Evolutionary conservation across 805 yeast genomes (phyloP).

Genomic region (Saturnispora silvae): DNA sequence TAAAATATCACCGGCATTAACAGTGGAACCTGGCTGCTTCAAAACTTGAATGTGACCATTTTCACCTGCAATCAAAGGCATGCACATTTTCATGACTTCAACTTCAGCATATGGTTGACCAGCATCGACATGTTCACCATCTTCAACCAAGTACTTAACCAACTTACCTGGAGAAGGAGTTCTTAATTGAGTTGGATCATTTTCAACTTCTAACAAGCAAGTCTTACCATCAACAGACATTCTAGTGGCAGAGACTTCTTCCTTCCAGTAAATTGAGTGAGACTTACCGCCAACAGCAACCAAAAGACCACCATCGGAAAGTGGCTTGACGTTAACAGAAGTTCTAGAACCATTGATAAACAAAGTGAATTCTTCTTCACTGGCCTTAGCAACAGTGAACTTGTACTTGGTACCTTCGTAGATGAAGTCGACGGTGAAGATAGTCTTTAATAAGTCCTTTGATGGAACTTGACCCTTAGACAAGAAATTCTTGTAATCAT

Average conservation of each 20-base stretch:
- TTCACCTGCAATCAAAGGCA: conserved; percentile 92
- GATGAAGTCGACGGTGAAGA: conserved; percentile 89
- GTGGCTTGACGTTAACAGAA: conserved; percentile 76
- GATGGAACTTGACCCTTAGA: conserved; percentile 95
- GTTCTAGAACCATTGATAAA: conserved; percentile 90
- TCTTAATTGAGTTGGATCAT: conserved; percentile 96
- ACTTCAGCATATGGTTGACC: conserved; percentile 98
- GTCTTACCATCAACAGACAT: conserved; percentile 92
- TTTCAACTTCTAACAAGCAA: conserved; percentile 86
- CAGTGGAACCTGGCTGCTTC: conserved; percentile 97
- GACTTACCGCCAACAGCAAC: conserved; percentile 85
- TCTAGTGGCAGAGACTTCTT: conserved; percentile 92
- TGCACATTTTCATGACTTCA: conserved; percentile 99
- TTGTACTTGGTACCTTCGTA: conserved; percentile 90
- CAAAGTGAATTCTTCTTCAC: conserved; percentile 72
- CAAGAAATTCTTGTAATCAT: conserved; percentile 62
- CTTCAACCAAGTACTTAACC: conserved; percentile 85
- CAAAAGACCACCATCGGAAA: conserved; percentile 91
- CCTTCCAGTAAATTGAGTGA: conserved; percentile 95
- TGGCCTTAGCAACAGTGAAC: conserved; percentile 91
- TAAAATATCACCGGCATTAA: conserved; percentile 91
- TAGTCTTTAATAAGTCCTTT: conserved; percentile 68
- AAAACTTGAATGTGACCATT: conserved; percentile 85
- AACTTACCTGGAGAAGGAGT: conserved; percentile 99
- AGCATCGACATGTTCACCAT: conserved; percentile 83